Evolutionary conservation across 805 yeast genomes (phyloP), one percentile per base, ranked within the genome.

Genomic region (Metschnikowia rubicola): DNA sequence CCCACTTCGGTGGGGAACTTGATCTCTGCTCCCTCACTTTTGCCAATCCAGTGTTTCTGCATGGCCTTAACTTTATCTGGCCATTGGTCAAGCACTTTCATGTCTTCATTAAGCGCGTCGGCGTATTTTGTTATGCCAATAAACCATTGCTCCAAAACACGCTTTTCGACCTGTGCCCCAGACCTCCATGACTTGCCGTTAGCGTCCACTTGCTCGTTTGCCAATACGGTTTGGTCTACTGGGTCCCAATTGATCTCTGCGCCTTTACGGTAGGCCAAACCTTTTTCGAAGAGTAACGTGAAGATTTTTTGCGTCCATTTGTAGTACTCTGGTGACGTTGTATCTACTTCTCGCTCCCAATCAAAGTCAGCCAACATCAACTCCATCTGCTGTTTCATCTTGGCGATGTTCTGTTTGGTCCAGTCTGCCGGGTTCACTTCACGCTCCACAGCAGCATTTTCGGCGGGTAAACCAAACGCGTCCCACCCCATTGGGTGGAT

Each of bases 401-500:
- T 86, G 1, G 65, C 68, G n/a, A 94, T 89, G 62, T 94, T 94
- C 12, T 70, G 59, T 36, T 69, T 74, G 0, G 99, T 94, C 99
- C 99, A 94, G 1, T 65, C 75, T 0, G 80, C 78, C 0, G 99
- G 97, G 52, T 80, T 81, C 10, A 88, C 74, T 1, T 81, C 81
- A 51, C 96, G 70, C 63, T 91, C 96, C 30, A 89, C 83, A 0
- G 99, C 99, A 0, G 99, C 99, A 64, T 94, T 94, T 63, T 94
- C 99, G 0, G 99, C 99, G 0, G 99, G 99, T 28, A 94, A 72
- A 1, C 99, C 99, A 74, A 94, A 94, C 0, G 98, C 96, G 71
- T 94, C 99, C 97, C 97, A 94, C 0, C 99, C 99, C 96, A 94
- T 91, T 0, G 98, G 97, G 62, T 94, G 96, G 2, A 92, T 73